phyloP scores from a whole-genome alignment of 2,329 filamentous ascomycete species.

The Fusarium sp. region DNA sequence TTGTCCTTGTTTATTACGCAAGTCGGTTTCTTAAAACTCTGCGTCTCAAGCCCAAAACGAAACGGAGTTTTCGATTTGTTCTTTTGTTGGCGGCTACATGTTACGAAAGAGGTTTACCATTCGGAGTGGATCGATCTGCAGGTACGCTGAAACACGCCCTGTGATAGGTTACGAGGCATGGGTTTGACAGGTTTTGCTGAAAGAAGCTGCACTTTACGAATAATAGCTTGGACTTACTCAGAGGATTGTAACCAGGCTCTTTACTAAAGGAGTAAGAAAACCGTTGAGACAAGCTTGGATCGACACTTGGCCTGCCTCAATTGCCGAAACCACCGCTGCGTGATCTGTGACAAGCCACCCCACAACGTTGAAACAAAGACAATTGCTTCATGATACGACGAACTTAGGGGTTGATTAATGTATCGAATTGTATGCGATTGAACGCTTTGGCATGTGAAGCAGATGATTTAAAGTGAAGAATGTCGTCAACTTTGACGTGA shows the following conservation, averaged over 20 bases:
- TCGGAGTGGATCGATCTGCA: slow-evolving; percentile 12
- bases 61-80: slow-evolving; percentile 14
- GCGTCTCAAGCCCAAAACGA: slow-evolving; percentile 9
- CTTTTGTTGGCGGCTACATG: neutral
- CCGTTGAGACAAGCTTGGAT: slow-evolving; percentile 10
- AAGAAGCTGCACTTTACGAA: neutral
- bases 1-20: neutral
- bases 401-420: neutral
- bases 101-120: slow-evolving; percentile 8
- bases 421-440: neutral
- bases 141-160: slow-evolving; percentile 15
- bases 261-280: slow-evolving; percentile 9
- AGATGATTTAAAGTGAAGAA: neutral
- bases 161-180: too few species aligned
- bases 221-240: slow-evolving; percentile 9
- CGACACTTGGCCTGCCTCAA: slow-evolving; percentile 18
- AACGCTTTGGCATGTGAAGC: neutral
- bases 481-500: neutral
- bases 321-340: slow-evolving; percentile 19
- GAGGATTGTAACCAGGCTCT: slow-evolving; percentile 13
- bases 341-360: slow-evolving; percentile 13
- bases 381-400: neutral
- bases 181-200: too few species aligned
- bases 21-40: neutral
- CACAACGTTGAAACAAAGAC: slow-evolving; percentile 14